Evolutionary conservation across 2,329 filamentous ascomycete species (phyloP).

Genomic region (Ascochyta rabiei): DNA sequence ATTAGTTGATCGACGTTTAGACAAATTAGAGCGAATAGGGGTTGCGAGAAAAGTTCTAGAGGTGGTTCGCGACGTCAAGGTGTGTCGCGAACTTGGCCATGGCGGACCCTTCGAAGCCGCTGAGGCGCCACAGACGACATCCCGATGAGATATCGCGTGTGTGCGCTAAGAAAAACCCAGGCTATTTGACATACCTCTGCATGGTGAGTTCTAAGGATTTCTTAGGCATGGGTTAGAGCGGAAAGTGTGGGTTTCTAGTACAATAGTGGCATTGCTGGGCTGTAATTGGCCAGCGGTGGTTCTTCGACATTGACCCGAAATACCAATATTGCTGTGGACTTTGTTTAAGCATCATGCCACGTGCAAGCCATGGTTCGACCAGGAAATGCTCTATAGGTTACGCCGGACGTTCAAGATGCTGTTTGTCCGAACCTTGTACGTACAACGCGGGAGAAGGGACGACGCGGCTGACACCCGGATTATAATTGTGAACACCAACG

Average conservation of each 20-base stretch:
- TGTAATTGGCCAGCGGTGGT: neutral
- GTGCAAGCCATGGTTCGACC: neutral
- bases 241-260: neutral
- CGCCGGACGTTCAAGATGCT: neutral
- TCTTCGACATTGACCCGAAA: neutral
- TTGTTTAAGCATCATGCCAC: neutral
- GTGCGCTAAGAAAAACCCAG: neutral
- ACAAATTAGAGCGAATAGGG: slow-evolving; percentile 6
- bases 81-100: slow-evolving; percentile 1
- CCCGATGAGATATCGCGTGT: neutral
- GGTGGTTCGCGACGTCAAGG: slow-evolving; percentile 4
- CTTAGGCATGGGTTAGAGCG: neutral
- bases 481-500: neutral
- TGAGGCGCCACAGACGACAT: slow-evolving; percentile 4
- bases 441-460: neutral
- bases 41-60: neutral
- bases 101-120: slow-evolving; percentile 9
- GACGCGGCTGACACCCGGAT: neutral
- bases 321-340: neutral
- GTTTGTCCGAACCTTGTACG: neutral
- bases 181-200: neutral
- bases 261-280: slow-evolving; percentile 1
- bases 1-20: slow-evolving; percentile 2
- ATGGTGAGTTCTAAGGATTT: neutral
- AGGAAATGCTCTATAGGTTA: neutral